phyloP scores from a whole-genome alignment of 2,329 filamentous ascomycete genomes.

The Colletotrichum caudatum region DNA sequence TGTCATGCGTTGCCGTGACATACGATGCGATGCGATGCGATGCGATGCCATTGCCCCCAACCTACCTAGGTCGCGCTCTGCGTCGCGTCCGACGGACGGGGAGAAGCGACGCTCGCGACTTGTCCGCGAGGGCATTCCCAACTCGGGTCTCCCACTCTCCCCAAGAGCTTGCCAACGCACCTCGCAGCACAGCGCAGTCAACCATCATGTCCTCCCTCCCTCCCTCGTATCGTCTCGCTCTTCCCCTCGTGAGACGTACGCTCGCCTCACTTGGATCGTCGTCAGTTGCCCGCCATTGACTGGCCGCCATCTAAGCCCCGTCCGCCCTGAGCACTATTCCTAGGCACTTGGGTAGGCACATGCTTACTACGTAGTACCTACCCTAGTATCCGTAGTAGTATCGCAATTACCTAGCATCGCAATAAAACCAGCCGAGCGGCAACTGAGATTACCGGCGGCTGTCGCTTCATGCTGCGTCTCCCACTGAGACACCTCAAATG shows the following conservation, averaged over 20 bases:
- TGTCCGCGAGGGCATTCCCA: constrained; percentile 42
- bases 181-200: constrained; percentile 19
- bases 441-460: constrained; percentile 38
- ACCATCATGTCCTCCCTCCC: neutral
- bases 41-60: constrained; percentile 10
- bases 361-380: too few relatives aligned
- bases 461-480: constrained; percentile 25
- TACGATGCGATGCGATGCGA: constrained; percentile 31
- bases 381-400: too few relatives aligned
- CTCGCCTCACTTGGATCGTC: constrained; percentile 28
- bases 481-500: constrained; percentile 14
- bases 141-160: constrained; percentile 19
- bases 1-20: constrained; percentile 38
- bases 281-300: constrained; percentile 1
- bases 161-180: constrained; percentile 23
- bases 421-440: constrained; percentile 25
- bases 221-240: neutral
- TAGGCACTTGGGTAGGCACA: too few relatives aligned
- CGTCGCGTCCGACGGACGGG: constrained; percentile 1
- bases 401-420: neutral
- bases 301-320: neutral
- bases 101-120: constrained; percentile 19
- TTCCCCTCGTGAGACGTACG: neutral
- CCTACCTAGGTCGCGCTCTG: neutral
- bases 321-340: neutral